Conservation (phyloP, 192 early-diverging fungal genomes). For the Spinellus fusiger region DNA sequence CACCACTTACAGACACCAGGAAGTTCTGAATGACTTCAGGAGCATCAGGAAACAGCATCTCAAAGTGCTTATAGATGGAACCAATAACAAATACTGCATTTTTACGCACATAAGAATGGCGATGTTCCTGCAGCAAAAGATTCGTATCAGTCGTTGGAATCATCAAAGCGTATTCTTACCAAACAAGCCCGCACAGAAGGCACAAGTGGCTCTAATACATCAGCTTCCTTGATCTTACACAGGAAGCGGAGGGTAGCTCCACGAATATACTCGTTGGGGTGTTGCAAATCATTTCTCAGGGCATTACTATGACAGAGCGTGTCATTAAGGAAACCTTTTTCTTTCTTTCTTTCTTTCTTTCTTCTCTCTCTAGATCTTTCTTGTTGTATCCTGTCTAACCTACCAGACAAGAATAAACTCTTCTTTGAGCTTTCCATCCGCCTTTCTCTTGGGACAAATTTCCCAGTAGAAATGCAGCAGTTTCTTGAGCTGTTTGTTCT, state of each 20-base stretch:
- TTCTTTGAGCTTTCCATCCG: slow-evolving; percentile 90
- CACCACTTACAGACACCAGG: slow-evolving; percentile 40
- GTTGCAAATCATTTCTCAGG: slow-evolving; percentile 91
- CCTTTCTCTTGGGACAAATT: slow-evolving; percentile 87
- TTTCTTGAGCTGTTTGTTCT: slow-evolving; percentile 96
- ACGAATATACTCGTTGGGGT: slow-evolving; percentile 98
- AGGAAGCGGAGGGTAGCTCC: slow-evolving; percentile 90
- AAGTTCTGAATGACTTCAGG: slow-evolving; percentile 80
- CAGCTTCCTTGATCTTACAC: slow-evolving; percentile 92
- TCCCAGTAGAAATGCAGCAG: slow-evolving; percentile 96
- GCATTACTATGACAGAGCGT: slow-evolving; percentile 61
- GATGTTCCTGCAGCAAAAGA: slow-evolving; percentile 62
- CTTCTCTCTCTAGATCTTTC: not conserved
- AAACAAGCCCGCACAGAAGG: slow-evolving; percentile 85
- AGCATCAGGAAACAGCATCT: slow-evolving; percentile 92
- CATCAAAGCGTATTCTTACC: slow-evolving; percentile 30
- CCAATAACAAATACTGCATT: slow-evolving; percentile 94
- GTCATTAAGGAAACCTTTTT: not conserved
- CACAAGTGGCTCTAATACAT: slow-evolving; percentile 90
- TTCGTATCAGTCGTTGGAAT: slow-evolving; percentile 1
- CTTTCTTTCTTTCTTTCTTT: not conserved
- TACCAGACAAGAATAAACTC: slow-evolving; percentile 95
- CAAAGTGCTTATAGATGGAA: slow-evolving; percentile 82
- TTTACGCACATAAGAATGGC: slow-evolving; percentile 96
- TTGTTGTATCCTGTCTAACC: not conserved